Conservation (phyloP, 805 yeast species). For the Sungouiella thailandica region DNA sequence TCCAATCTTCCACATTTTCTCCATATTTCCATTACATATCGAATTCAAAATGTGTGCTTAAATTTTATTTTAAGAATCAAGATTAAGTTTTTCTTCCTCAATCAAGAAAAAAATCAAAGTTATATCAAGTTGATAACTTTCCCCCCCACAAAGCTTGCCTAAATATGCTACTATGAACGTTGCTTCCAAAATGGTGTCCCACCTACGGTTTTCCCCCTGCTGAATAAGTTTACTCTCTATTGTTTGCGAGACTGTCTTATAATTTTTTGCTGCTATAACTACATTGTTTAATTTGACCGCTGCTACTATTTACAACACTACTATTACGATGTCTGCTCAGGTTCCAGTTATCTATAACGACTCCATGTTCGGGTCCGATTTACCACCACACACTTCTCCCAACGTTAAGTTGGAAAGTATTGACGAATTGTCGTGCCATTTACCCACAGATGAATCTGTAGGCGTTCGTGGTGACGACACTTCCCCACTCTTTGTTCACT, state of each 20-base stretch:
- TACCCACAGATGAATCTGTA: constrained; percentile 16
- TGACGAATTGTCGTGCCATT: constrained; percentile 23
- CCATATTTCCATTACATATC: constrained; percentile 1
- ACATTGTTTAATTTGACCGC: constrained; percentile 10
- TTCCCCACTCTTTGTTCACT: constrained; percentile 51
- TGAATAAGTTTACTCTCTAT: constrained; percentile 2
- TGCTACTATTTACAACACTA: constrained; percentile 15
- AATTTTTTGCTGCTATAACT: too few relatives aligned
- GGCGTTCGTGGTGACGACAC: constrained; percentile 9
- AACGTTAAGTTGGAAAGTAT: constrained; percentile 16
- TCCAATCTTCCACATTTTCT: constrained; percentile 4
- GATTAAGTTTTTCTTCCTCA: constrained; percentile 15
- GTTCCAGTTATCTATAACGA: constrained; percentile 13
- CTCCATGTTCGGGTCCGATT: constrained; percentile 11
- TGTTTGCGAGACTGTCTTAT: too few relatives aligned
- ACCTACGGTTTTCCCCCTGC: constrained; percentile 13
- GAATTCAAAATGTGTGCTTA: constrained; percentile 33
- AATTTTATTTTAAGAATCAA: constrained; percentile 20
- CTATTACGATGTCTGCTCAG: constrained; percentile 13
- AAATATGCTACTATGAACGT: constrained; percentile 30
- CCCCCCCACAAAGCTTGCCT: constrained; percentile 11
- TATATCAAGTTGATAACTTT: constrained; percentile 23
- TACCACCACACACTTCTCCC: constrained; percentile 8
- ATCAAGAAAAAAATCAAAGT: constrained; percentile 14
- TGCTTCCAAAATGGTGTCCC: constrained; percentile 33